Percentiles rank a stretch among this genome's conserved stretches.
These are phyloP conservation scores for Picochlorum costavermella DNA, from an alignment of 139 green algal species.

Conservation along the genomic window DNA sequence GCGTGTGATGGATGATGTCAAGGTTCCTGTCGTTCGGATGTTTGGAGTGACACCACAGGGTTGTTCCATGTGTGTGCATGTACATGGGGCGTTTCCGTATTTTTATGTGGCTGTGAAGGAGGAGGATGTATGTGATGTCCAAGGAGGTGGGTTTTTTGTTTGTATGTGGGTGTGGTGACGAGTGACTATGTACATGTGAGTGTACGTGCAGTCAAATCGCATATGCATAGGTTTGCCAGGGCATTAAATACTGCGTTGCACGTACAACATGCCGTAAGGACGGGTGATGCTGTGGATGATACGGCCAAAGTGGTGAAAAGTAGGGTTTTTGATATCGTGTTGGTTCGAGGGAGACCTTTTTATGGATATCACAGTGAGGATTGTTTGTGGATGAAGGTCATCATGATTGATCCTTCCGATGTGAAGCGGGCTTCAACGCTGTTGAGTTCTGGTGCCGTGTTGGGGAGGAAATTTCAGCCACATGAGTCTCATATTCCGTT, in stretches of 20 bases:
- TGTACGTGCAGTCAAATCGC: slow-evolving; percentile 21
- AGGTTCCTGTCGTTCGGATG: slow-evolving; percentile 83
- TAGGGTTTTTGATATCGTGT: slow-evolving; percentile 50
- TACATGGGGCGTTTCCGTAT: slow-evolving; percentile 89
- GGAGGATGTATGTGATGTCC: slow-evolving; percentile 30
- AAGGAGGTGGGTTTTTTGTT: slow-evolving; percentile 19
- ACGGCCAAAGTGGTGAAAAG: neutral
- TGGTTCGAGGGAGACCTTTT: slow-evolving; percentile 71
- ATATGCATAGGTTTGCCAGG: slow-evolving; percentile 34
- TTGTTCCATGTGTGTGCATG: slow-evolving; percentile 81
- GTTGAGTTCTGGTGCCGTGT: slow-evolving; percentile 65
- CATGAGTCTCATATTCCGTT: slow-evolving; percentile 90
- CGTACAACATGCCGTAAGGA: neutral
- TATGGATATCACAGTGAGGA: slow-evolving; percentile 86
- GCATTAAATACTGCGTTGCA: slow-evolving; percentile 21
- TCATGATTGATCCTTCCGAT: slow-evolving; percentile 71
- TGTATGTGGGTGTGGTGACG: neutral
- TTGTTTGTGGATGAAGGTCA: slow-evolving; percentile 76
- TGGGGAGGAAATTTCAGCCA: slow-evolving; percentile 67
- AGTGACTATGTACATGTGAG: neutral
- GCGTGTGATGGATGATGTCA: neutral
- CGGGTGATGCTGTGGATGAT: neutral
- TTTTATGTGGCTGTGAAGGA: slow-evolving; percentile 86
- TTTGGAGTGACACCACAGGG: slow-evolving; percentile 81
- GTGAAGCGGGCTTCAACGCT: slow-evolving; percentile 42